Evolutionary conservation across 2,329 filamentous ascomycete species (phyloP), one percentile per base, ranked within the genome.

Genomic region (Ascochyta clinopodiicola): DNA sequence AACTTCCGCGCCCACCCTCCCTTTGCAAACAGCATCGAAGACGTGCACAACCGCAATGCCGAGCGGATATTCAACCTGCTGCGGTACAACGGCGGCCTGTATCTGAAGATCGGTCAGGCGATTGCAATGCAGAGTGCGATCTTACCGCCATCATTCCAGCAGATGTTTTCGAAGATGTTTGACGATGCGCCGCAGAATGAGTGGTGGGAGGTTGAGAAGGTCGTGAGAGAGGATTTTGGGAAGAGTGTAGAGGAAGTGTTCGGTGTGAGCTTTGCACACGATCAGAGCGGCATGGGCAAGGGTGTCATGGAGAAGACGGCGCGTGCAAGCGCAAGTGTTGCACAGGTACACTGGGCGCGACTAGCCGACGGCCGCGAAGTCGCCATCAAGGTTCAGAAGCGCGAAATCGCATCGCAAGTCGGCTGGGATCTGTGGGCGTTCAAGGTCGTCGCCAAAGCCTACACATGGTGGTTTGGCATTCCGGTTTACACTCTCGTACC

Each of bases 51-150:
- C 34, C 88, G 95, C 58, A 96, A 90, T 71, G 95, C 95, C 0
- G 86, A 92, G 78, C 84, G 91, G 24, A 79, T 98, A 34, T 96
- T 91, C 57, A 83, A 94, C 27, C 79, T 99, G 59, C 82, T 98
- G 63, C 84, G 91, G 24, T 80, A 85, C 51, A 99, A 99, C 82
- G 94, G 95, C 57, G 95, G 95, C 0, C 78, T 99, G 17, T 99
- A 98, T 72, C 82, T 98, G 71, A 99, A 99, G 82, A 97, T 99
- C 55, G 95, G 95, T 0, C 95, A 99, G 81, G 95, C 95, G 4
- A 94, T 99, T 64, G 95, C 94, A 13, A 98, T 98, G 95, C 95
- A 99, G 81, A 94, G 90, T 64, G 94, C 94, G 0, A 88, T 98
- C 24, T 79, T 99, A 59, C 95, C 95, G 24, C 91, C 93, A 0